phyloP scores from a whole-genome alignment of 2,329 filamentous ascomycete genomes.

The Nigrospora oryzae region DNA sequence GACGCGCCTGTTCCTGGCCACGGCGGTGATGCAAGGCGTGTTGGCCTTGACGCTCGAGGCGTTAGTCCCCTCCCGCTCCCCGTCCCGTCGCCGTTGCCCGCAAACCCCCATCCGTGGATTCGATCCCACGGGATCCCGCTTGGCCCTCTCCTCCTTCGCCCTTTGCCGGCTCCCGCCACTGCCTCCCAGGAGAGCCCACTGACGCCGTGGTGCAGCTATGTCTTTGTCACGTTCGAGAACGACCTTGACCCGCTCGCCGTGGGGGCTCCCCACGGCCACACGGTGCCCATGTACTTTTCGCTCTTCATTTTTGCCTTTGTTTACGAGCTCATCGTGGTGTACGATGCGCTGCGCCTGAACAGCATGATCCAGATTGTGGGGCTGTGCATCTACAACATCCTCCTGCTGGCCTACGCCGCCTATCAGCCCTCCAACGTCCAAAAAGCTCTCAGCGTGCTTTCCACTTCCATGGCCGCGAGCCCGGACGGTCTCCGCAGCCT shows the following conservation, averaged over 20 bases:
- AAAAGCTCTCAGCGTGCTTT: neutral
- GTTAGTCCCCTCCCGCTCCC: neutral
- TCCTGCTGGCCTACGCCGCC: neutral
- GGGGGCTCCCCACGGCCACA: neutral
- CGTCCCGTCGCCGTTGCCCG: neutral
- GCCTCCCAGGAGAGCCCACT: neutral
- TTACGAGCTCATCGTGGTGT: neutral
- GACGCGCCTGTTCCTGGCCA: neutral
- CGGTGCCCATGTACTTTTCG: neutral
- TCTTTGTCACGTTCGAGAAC: neutral
- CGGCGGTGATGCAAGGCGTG: neutral
- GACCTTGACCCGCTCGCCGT: neutral
- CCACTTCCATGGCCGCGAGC: neutral
- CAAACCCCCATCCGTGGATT: neutral
- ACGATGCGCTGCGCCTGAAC: neutral
- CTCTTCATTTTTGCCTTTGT: neutral
- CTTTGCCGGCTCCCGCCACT: too few species aligned
- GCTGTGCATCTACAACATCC: neutral
- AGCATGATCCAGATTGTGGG: constrained; percentile 1
- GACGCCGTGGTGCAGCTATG: neutral
- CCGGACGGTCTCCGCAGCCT: too few species aligned
- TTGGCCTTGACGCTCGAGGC: neutral
- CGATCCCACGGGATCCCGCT: neutral
- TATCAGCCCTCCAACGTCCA: neutral
- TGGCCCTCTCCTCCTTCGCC: neutral